phyloP scores from a whole-genome alignment of 306 rosid species.

The Cicer bijugum region DNA sequence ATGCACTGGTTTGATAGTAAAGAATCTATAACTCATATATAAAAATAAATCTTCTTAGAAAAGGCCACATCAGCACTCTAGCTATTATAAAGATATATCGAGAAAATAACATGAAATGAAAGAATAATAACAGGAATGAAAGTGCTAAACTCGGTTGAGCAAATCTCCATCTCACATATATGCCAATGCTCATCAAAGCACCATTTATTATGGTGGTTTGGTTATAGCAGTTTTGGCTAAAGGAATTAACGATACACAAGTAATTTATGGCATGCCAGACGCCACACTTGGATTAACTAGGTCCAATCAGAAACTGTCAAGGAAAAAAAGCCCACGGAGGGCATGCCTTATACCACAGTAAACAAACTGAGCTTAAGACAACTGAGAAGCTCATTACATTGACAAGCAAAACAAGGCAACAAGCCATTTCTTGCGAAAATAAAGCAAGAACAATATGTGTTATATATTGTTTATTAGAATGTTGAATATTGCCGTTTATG shows the following conservation, averaged over 20 bases:
- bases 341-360: slow-evolving; percentile 8
- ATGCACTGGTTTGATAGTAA: slow-evolving; percentile 9
- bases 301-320: not conserved
- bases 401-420: no score
- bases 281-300: not conserved
- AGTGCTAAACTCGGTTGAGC: slow-evolving; percentile 1
- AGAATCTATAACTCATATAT: slow-evolving; percentile 22
- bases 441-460: not conserved
- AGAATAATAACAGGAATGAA: not conserved
- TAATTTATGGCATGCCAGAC: slow-evolving; percentile 26
- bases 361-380: not conserved
- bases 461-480: not conserved
- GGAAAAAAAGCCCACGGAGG: not conserved
- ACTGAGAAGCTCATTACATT: not conserved
- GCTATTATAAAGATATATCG: slow-evolving; percentile 18
- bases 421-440: not conserved
- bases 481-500: not conserved
- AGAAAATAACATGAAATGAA: not conserved
- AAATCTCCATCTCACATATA: slow-evolving; percentile 28
- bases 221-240: not conserved
- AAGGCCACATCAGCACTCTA: slow-evolving; percentile 15
- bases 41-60: slow-evolving; percentile 11
- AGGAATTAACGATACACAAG: slow-evolving; percentile 19
- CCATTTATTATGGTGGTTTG: slow-evolving; percentile 1
- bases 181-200: slow-evolving; percentile 29